Evolutionary conservation across 768 basidiomycete species (phyloP).

Genomic region (Pleurotus eryngii): DNA sequence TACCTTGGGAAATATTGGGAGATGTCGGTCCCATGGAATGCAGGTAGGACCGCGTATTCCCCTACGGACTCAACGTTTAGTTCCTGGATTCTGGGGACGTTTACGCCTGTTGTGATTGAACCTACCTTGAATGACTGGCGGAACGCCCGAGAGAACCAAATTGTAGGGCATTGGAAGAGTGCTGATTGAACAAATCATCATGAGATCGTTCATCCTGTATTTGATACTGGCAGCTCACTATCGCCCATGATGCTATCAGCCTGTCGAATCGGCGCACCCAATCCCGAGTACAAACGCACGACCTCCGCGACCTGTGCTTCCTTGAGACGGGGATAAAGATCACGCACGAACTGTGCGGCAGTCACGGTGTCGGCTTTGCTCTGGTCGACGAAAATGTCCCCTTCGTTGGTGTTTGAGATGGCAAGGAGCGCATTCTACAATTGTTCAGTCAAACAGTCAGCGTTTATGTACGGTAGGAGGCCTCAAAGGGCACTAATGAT

Average conservation of each 20-base stretch:
- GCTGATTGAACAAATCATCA: constrained; percentile 15
- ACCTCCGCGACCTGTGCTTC: constrained; percentile 3
- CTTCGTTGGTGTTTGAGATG: constrained; percentile 24
- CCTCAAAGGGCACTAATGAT: too few relatives aligned
- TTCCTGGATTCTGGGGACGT: not conserved
- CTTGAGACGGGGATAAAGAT: constrained; percentile 15
- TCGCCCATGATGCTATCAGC: constrained; percentile 35
- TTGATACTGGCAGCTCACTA: constrained; percentile 20
- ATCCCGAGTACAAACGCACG: constrained; percentile 9
- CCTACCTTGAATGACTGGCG: constrained; percentile 30
- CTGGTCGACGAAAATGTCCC: constrained; percentile 17
- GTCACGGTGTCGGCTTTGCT: constrained; percentile 8
- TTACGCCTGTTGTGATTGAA: too few relatives aligned
- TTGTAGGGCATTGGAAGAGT: constrained; percentile 44
- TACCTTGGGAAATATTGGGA: constrained; percentile 41
- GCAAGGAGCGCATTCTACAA: constrained; percentile 15
- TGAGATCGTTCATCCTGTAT: not conserved
- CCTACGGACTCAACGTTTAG: constrained; percentile 19
- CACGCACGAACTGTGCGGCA: constrained; percentile 9
- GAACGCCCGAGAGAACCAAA: constrained; percentile 33
- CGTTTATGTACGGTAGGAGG: not conserved
- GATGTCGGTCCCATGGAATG: constrained; percentile 32
- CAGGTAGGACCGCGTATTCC: constrained; percentile 43
- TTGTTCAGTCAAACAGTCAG: not conserved
- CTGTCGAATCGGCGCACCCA: constrained; percentile 26